Base-by-base conservation (phyloP, 768 basidiomycete species). In the Leccinum pellstonianum region DNA sequence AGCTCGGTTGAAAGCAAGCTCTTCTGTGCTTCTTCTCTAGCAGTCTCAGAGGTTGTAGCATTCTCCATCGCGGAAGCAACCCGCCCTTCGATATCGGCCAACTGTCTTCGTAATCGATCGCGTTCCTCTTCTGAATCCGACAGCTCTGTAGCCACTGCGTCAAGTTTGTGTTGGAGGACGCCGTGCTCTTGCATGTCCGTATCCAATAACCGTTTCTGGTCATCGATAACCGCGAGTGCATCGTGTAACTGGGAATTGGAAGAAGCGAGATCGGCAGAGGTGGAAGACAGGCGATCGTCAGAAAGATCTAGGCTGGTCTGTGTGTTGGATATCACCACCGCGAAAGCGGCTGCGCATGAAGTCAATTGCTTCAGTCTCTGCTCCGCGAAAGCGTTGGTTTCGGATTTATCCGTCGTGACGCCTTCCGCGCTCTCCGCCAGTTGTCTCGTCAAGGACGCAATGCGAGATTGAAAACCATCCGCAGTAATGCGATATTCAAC, bases 401-500 rank as follows among this genome's bases (percentile, higher is more conserved):
- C 15, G 8, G 47, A 4, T 12, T 59, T 50, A 31, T 53, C 29
- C 12, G 57, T 55, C 3, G 63, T 57, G 1, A 61, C 41, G 33
- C 61, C 43, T 72, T 64, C 52, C 56, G 73, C 7, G 60, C 46
- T 57, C 68, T 62, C 60, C 71, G 63, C 14, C 59, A 56, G 69
- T 61, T 52, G 71, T 62, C 54, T 58, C 10, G 74, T 64, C 54
- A 63, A 70, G 58, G 53, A 73, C 1, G 76, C 70, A 21, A 88
- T 73, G 58, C 81, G 82, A 35, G 77, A 75, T 66, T 86, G 80
- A 52, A 87, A 71, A 0, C 84, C 81, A 60, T 90, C 81, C 15
- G 85, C 79, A 3, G 83, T 76, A 65, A 90, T 87, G 62, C 77
- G 82, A 25, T 84, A 83, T 73, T 93, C 90, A 3, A 79, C 77